Evolutionary conservation across 176 grass and related monocot species (phyloP), one percentile per base, ranked within the genome.

Genomic region (Aegilops sharonensis): DNA sequence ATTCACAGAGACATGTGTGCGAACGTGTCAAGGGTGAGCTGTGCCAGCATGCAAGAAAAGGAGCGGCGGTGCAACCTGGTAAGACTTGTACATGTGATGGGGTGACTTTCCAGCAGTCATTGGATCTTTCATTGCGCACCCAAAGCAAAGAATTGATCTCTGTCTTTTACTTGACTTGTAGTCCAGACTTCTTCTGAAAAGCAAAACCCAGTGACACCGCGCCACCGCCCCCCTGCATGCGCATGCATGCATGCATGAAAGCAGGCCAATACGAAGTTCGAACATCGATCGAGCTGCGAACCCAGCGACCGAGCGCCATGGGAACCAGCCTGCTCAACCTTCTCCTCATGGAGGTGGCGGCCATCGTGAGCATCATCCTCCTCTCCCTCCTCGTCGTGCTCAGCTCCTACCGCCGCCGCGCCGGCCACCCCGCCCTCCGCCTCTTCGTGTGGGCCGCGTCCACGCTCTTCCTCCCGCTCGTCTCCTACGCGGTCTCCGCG

Each of bases 381-480:
- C 86, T 85, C 5, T 40, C 82, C n/a, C 59, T 82, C 32, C 86
- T 91, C 52, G 86, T 91, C 5, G 82, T 82, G 35, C 71, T 85
- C 29, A 72, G 30, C 82, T 88, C 86, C 31, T 72, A 88, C 90
- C 76, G 86, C 31, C 90, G 86, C 39, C 82, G 81, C 37, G 69
- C 85, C 7, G 78, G 82, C n/a, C 90, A 91, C 72, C 86, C 90
- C 6, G 85, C 78, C 0, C 82, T 91, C 62, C 90, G 90, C 14
- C 78, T 91, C 71, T 85, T 91, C 71, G 82, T 91, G 6, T 91
- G 90, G 90, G 63, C 78, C 31, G 77, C 86, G 0, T 91, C 85
- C 70, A 85, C 86, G 4, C 90, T 88, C 40, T 88, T 88, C 77
- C 90, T 91, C 64, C 90, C 90, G 11, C 86, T 91, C 9, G 83